Base-by-base conservation (phyloP, 192 early-diverging fungal genomes). In the Backusella australiensis region DNA sequence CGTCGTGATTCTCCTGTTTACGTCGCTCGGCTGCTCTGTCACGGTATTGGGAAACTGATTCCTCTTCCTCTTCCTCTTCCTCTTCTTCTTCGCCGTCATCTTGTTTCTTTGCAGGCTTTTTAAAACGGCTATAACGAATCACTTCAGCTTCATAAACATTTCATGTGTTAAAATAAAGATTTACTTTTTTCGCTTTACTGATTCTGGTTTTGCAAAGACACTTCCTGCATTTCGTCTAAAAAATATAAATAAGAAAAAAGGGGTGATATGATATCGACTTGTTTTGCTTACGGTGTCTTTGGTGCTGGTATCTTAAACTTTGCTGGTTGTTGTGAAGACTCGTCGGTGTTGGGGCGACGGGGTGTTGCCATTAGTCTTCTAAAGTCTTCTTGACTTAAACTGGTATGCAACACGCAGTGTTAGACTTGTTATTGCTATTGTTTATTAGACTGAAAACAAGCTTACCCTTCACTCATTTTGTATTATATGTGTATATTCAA, bases 21-120 rank as follows among this genome's bases (percentile, higher is more conserved):
- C 96, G 86, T 42, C 96, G 90, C 83, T 98, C 96, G 0, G 91
- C 93, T n/a, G 96, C 96, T 34, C 96, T 85, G 78, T 98, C 96
- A 44, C 96, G 93, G 78, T 97, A 98, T n/a, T 84, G 76, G 23
- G 77, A 76, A 34, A 74, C 73, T 3, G 69, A 34, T 6, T 34
- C 41, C 42, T 75, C 67, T 15, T 77, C 73, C 26, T 46, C 34
- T 5, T 71, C 53, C 23, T 71, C 69, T 23, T 53, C 74, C 21
- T 73, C 74, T 23, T 53, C 74, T 14, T 73, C 74, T 1, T 77
- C 34, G 1, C 4, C 29, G 6, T 32, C 26, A 35, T 78, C 68
- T 80, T 75, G 34, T 82, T 83, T 9, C 69, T 56, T 75, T 79
- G 77, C 6, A 73, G 38, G 1, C 23, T 72, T 32, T 71, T 75